phyloP scores from a whole-genome alignment of 306 rosid species.

The Cucumis hystrix region DNA sequence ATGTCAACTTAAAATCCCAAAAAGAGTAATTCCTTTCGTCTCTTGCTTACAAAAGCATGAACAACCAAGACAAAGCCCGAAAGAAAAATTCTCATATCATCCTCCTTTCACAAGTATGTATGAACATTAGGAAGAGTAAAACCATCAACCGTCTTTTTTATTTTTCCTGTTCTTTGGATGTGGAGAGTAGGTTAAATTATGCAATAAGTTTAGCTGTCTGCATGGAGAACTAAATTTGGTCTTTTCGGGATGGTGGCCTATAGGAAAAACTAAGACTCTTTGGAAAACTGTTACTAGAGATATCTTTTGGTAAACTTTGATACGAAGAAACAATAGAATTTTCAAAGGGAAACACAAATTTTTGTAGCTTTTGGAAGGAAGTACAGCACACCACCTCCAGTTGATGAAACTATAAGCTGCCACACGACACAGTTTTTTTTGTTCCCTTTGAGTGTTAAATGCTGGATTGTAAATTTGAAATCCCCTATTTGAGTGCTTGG shows the following conservation, averaged over 20 bases:
- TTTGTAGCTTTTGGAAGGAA: neutral
- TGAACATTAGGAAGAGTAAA: neutral
- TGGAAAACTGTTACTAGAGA: neutral
- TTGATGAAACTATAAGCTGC: neutral
- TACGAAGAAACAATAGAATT: neutral
- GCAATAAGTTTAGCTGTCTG: neutral
- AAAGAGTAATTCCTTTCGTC: neutral
- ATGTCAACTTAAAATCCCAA: neutral
- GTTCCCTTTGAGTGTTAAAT: neutral
- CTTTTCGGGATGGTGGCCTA: neutral
- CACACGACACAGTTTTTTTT: neutral
- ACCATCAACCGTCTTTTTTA: neutral
- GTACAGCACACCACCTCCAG: neutral
- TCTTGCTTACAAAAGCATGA: neutral
- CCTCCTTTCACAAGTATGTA: neutral
- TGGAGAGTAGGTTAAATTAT: neutral
- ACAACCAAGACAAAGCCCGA: neutral
- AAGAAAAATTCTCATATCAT: neutral
- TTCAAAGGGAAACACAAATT: neutral
- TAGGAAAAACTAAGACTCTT: neutral
- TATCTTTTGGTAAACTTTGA: neutral
- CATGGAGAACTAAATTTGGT: neutral
- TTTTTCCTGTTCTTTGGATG: neutral
- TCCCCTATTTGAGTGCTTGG: neutral
- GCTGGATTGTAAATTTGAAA: no score